Base-by-base conservation (phyloP, 2,329 filamentous ascomycete species). In the Trichoderma sp. region DNA sequence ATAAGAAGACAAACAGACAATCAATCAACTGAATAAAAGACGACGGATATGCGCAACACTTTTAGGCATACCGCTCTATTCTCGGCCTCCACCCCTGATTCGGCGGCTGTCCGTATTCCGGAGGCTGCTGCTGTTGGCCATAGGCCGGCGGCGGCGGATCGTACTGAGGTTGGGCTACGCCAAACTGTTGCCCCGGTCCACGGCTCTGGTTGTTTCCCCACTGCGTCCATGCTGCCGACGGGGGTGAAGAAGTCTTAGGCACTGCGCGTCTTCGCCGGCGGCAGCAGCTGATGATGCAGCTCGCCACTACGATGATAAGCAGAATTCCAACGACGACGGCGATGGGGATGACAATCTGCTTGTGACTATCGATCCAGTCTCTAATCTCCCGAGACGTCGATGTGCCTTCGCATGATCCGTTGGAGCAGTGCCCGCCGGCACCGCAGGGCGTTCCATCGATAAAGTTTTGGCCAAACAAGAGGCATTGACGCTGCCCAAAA, bases 401-500 rank as follows among this genome's bases (percentile, higher is more conserved):
- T 43, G 89, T 85, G 73, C 93, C 95, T 76, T 87, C 81, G 82
- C 96, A 99, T 76, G 86, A 83, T 57, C 96, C 96, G 76, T 95
- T 95, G 66, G 81, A 79, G 81, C 96, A 99, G 71, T 84, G 86
- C 7, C 96, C 96, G 70, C 93, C 93, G 21, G 92, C 92, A 67
- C 90, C 87, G 79, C 96, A 99, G 1, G 88, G 84, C 1, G 96
- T 98, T 21, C 96, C 96, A 79, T 99, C 96, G 34, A 98, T 85
- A 82, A 97, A 98, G 82, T 97, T 96, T 80, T 98, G 94, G 79
- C 93, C 91, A 83, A 97, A 88, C 26, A 88, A 87, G 73, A 92
- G 91, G 81, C 94, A 97, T 8, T 87, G 85, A 9, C 58, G 58
- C 24, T 36, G 30, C n/a, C 71, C 71, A 56, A 72, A 70, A 5